Evolutionary conservation across 139 green algal genomes (phyloP), one percentile per base, ranked within the genome.

Genomic region (Picochlorum sp.): DNA sequence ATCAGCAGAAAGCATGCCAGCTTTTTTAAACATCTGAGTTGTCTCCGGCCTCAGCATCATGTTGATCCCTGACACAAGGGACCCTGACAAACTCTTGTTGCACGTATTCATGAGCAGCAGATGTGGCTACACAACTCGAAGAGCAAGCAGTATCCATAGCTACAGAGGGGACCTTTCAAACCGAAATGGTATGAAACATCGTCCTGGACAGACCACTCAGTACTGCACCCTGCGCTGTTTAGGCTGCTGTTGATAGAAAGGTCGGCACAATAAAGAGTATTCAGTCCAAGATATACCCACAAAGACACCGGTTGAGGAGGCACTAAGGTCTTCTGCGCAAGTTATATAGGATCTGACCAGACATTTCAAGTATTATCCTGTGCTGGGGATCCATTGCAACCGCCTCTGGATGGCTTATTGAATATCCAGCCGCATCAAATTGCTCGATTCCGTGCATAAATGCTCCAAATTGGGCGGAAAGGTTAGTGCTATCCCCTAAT

Each of bases 301-400:
- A 55, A 81, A 78, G n/a, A 81, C 73, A 44, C 64, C 68, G 9
- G 66, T 69, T 13, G 41, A 26, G 2, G 30, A 31, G 4, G 23
- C 45, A 2, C 49, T 44, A 31, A 65, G 47, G n/a, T 60, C 58
- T 14, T 31, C 4, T 3, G 34, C 5, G 3, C 24, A 28, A 7
- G 51, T 51, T n/a, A 2, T 18, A 28, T 45, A 82, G 44, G 4
- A 65, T 63, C 41, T 75, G 62, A 26, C 62, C 41, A 4, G 69
- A 54, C 4, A 65, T 73, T 56, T 89, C 84, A 24, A 94, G 60
- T 49, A 94, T 73, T 63, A 95, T 65, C 45, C 88, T 75, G 70
- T 95, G 88, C 69, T 95, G 88, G 1, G 88, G 84, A 70, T 95
- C 88, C 70, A 92, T 82, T 24, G 79, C 59, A 1, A 61, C 24